Evolutionary conservation across 2,329 filamentous ascomycete genomes (phyloP), one percentile per base, ranked within the genome.

Genomic region (Colletotrichum eremochloae): DNA sequence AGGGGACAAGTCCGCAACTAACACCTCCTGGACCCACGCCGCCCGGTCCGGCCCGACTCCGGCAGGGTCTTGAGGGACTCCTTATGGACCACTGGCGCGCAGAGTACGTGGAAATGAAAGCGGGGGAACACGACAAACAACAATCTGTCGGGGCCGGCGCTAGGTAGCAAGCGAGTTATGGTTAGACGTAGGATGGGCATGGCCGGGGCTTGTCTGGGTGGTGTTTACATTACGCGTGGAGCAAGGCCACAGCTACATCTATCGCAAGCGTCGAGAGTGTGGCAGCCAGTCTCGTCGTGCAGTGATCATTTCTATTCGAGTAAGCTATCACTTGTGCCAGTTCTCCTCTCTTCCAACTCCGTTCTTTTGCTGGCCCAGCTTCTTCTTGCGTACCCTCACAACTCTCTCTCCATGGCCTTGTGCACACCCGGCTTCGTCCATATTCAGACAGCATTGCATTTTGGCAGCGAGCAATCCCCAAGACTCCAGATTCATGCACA

Each of bases 1-100:
- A 14, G 40, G 2, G 14, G 15, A 18, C 42, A 44, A 20, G 15
- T 44, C 42, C 15, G 8, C 42, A 7, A 44, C 42, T 2, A 18
- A 44, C 42, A 8, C 42, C 15, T 40, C 38, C 11, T 2, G 42
- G 80, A 82, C 76, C 40, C 82, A 78, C 57, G 69, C 48, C 24
- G 80, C 78, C 3, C 83, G 82, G 81, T 76, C 44, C 80, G 81
- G 29, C 78, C 79, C 14, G 74, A 78, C 14, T 77, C 81, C 33
- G 74, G 76, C 71, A 80, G 78, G 74, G 64, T 69, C 18, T 33
- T 73, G 58, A 24, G 60, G 63, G 50, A 33, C 24, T 24, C 24
- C 24, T 24, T 24, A 62, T 67, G 68, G 29, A 38, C 24, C 42
- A 42, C 14, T 33, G 62, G 56, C 31, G 38, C 31, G 55, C 48